Evolutionary conservation across 108 stramenopile genomes (phyloP).

Genomic region (Epipyxis sp.): DNA sequence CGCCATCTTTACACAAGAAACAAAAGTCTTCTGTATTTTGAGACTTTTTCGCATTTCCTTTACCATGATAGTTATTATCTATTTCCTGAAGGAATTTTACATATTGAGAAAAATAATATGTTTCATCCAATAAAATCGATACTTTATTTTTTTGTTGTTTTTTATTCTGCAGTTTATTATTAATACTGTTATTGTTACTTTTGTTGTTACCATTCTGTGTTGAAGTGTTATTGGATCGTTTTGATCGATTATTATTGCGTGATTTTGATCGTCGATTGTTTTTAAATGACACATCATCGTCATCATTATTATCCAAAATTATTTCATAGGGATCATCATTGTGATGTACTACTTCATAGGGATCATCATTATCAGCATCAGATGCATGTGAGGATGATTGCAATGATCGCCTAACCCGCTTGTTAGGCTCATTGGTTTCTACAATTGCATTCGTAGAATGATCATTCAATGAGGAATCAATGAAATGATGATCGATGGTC

Average conservation of each 20-base stretch:
- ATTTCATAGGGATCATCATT: background rate
- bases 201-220: background rate
- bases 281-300: background rate
- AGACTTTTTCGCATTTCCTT: background rate
- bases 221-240: background rate
- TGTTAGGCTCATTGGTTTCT: background rate
- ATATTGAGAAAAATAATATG: slow-evolving; percentile 18
- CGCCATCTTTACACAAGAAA: slow-evolving; percentile 32
- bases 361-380: background rate
- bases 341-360: background rate
- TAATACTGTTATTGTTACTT: background rate
- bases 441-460: background rate
- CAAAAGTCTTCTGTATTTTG: slow-evolving; percentile 14
- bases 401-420: background rate
- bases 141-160: background rate
- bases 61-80: background rate
- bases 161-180: background rate
- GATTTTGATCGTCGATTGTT: background rate
- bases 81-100: background rate
- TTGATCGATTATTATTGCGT: background rate
- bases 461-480: no score
- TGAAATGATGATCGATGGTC: no score
- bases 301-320: background rate
- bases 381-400: background rate
- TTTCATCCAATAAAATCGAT: slow-evolving; percentile 2